Evolutionary conservation across 306 rosid species (phyloP).

Genomic region (Quercus ilex): DNA sequence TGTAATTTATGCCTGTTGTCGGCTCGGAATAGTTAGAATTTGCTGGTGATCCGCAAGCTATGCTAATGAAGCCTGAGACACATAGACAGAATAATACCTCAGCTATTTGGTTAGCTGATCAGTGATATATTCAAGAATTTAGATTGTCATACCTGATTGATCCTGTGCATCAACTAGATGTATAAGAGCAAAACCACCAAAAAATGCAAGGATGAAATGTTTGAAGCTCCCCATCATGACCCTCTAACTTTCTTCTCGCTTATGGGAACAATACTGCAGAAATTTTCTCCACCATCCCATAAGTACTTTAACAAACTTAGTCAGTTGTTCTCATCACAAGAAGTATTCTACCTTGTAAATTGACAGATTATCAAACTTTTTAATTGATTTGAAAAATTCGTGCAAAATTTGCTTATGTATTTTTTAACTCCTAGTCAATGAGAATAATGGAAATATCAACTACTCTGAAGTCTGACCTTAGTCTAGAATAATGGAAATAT

Average conservation of each 20-base stretch:
- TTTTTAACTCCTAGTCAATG: neutral
- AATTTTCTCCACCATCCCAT: neutral
- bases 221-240: constrained; percentile 17
- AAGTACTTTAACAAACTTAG: neutral
- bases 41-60: constrained; percentile 34
- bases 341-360: neutral
- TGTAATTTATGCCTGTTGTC: constrained; percentile 16
- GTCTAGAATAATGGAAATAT: too few relatives aligned
- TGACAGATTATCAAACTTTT: neutral
- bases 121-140: too few relatives aligned
- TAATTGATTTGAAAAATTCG: neutral
- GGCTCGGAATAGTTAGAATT: constrained; percentile 2
- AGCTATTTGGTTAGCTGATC: neutral
- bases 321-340: neutral
- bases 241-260: neutral
- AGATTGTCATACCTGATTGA: too few relatives aligned
- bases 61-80: constrained; percentile 47
- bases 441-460: neutral
- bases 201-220: neutral
- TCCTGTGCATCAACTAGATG: neutral
- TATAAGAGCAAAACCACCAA: neutral
- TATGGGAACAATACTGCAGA: neutral
- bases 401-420: too few relatives aligned
- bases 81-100: neutral
- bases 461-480: too few relatives aligned